These are phyloP conservation scores for Paraconiothyrium sp. DNA, from an alignment of 2,329 filamentous ascomycete genomes.

Conservation along the genomic window DNA sequence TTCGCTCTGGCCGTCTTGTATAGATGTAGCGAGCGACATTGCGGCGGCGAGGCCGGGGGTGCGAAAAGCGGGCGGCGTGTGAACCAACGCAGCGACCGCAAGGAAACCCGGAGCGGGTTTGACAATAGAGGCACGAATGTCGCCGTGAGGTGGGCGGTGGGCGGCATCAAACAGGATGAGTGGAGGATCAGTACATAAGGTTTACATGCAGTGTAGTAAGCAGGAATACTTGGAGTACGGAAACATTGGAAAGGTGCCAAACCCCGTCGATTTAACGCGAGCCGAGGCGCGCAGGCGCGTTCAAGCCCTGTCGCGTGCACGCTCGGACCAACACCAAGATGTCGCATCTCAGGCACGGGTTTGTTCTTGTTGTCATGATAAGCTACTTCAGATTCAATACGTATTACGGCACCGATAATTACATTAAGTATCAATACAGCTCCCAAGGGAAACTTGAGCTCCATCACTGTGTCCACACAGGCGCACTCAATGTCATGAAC, in stretches of 20 bases:
- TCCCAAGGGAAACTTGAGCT: not conserved
- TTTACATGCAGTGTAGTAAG: not conserved
- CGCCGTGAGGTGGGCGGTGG: constrained; percentile 21
- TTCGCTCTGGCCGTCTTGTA: constrained; percentile 39
- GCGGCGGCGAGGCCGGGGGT: constrained; percentile 16
- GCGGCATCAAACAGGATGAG: constrained; percentile 23
- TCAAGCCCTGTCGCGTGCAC: not conserved
- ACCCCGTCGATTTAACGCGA: not conserved
- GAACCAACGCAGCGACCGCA: constrained; percentile 25
- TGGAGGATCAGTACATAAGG: not conserved
- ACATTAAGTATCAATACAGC: not conserved
- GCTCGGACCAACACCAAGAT: not conserved
- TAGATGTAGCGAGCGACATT: constrained; percentile 36
- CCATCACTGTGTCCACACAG: constrained; percentile 22
- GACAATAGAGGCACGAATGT: constrained; percentile 34
- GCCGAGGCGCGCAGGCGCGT: not conserved
- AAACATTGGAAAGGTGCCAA: not conserved
- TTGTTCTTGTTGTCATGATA: no score
- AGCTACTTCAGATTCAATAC: no score
- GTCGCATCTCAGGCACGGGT: no score
- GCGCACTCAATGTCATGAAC: constrained; percentile 13
- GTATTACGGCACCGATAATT: no score
- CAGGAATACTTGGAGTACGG: not conserved
- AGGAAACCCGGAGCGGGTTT: constrained; percentile 26
- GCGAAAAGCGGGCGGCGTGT: constrained; percentile 17